Conservation (phyloP, 495 filamentous ascomycete species). For the Clavariopsis aquatica region DNA sequence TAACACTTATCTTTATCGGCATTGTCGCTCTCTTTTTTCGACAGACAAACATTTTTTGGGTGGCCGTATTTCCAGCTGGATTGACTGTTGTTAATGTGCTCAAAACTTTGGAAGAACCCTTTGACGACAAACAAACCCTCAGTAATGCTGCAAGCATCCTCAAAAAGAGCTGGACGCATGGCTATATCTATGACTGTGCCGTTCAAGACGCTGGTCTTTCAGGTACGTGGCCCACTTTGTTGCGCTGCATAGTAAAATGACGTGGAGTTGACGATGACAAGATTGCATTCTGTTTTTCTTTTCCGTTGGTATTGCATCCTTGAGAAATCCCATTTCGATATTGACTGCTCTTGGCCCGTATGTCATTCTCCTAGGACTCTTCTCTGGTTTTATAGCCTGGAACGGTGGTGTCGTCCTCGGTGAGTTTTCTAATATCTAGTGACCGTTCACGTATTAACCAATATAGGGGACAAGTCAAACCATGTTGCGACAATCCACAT, state of each 20-base stretch:
- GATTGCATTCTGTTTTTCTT: conserved; percentile 62
- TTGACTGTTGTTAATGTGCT: conserved; percentile 57
- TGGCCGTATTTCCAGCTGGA: conserved; percentile 79
- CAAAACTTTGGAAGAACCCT: not conserved
- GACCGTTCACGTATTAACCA: conserved; percentile 21
- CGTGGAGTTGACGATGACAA: conserved; percentile 36
- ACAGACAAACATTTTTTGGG: conserved; percentile 98
- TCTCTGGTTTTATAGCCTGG: conserved; percentile 75
- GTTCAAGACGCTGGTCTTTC: conserved; percentile 34
- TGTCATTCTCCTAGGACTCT: conserved; percentile 64
- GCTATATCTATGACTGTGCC: conserved; percentile 62
- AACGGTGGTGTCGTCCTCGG: conserved; percentile 92
- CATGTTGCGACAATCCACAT: conserved; percentile 86
- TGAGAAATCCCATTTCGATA: conserved; percentile 54
- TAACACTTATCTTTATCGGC: conserved; percentile 50
- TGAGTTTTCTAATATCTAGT: conserved; percentile 41
- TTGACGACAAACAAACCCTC: not conserved
- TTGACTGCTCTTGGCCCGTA: conserved; percentile 64
- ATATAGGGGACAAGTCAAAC: conserved; percentile 83
- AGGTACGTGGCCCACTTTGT: conserved; percentile 3
- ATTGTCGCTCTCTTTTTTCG: conserved; percentile 69
- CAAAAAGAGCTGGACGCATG: conserved; percentile 39
- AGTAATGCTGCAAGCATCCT: not conserved
- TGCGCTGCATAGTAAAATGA: not conserved
- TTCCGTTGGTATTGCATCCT: conserved; percentile 59